Base-by-base conservation (phyloP, 1,139 yeast species). In the Suhomyces anneliseae region DNA sequence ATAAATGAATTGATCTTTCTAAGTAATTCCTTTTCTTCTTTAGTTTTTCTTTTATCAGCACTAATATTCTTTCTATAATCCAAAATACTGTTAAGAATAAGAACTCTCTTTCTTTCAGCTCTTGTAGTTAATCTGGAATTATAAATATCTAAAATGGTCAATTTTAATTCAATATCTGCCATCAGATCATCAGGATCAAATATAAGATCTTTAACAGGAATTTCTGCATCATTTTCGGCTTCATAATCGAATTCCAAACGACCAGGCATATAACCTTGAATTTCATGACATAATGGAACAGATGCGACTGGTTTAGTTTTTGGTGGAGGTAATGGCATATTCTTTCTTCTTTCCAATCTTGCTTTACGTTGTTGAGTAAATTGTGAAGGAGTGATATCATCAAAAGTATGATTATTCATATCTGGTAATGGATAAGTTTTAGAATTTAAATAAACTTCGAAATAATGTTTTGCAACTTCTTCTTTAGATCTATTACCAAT, bases 231-330 rank as follows among this genome's bases (percentile, higher is more conserved):
- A 61, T 93, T 93, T 64, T 95, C 99, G 36, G 88, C 90, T 64
- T 93, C 99, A 50, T 86, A 89, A 61, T 93, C 99, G 66, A 93
- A 93, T 65, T 93, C 99, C 54, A 93, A 74, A 59, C 99, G 81
- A 41, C 99, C 99, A 34, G 99, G 99, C 99, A 95, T 93, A 64
- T 85, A 93, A 3, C 97, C 98, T 66, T 93, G 98, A 52, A 93
- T 83, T 61, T 95, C 98, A 62, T 95, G 98, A 70, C 98, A 92
- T 45, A 95, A 78, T 0, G 99, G 99, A 8, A 88, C 95, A 9
- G 97, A 89, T 0, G 97, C 92, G 43, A 87, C 85, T 1, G 95
- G 90, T 63, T 90, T 92, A 48, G 85, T 82, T 46, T 92, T 90
- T 24, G 95, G 93, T 12, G 81, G 80, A 9, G 92, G 90, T 52